Percentiles rank a stretch among this genome's conserved stretches.
phyloP scores from a whole-genome alignment of 495 filamentous ascomycete genomes.

The Podospora pseudopauciseta region DNA sequence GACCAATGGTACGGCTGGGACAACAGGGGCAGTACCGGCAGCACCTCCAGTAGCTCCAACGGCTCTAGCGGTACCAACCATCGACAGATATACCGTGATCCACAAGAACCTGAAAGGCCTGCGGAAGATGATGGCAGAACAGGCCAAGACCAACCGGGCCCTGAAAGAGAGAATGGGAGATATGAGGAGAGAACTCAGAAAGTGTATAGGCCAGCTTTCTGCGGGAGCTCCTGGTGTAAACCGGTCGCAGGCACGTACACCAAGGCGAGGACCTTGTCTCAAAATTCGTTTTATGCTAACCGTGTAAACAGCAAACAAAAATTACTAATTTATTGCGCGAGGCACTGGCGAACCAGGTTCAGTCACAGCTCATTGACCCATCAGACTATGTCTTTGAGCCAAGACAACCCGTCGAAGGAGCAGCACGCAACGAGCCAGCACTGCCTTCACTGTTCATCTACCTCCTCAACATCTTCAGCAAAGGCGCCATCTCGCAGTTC shows the following conservation, averaged over 20 bases:
- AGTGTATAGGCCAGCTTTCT: constrained; percentile 70
- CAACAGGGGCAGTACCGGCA: neutral
- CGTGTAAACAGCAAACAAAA: constrained; percentile 27
- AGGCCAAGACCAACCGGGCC: constrained; percentile 40
- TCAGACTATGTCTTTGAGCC: constrained; percentile 59
- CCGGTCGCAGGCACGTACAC: constrained; percentile 48
- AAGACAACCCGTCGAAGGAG: constrained; percentile 51
- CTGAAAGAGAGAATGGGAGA: constrained; percentile 69
- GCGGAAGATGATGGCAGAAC: constrained; percentile 53
- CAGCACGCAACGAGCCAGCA: constrained; percentile 49
- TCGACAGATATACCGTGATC: constrained; percentile 60
- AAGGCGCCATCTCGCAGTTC: constrained; percentile 71
- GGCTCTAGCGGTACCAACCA: neutral
- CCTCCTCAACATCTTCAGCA: constrained; percentile 76
- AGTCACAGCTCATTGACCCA: constrained; percentile 61
- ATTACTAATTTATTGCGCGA: constrained; percentile 49
- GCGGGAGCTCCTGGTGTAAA: constrained; percentile 58
- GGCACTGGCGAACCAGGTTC: constrained; percentile 39
- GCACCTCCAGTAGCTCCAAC: neutral
- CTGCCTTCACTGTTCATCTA: constrained; percentile 73
- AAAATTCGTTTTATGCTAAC: constrained; percentile 12
- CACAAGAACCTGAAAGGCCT: constrained; percentile 71
- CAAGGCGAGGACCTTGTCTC: neutral
- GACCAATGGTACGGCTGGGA: constrained; percentile 14
- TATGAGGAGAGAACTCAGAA: constrained; percentile 67